Percentiles rank a stretch among this genome's conserved stretches.
These are phyloP conservation scores for Plasmodium inui DNA, from an alignment of 169 alveolate genomes.

Conservation along the genomic window DNA sequence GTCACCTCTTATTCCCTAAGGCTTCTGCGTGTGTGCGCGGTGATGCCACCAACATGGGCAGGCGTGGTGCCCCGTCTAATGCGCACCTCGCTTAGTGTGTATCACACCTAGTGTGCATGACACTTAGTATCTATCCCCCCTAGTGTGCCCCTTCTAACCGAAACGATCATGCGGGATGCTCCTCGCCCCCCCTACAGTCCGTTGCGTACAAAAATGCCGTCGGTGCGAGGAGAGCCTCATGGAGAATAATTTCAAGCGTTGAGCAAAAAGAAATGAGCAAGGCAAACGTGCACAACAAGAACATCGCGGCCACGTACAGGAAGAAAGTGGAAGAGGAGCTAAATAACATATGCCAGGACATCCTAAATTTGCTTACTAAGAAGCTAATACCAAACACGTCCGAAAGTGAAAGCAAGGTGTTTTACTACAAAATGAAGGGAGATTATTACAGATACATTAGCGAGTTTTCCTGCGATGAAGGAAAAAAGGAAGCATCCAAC, in stretches of 20 bases:
- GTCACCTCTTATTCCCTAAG: background rate
- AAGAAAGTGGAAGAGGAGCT: constrained; percentile 96
- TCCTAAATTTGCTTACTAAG: constrained; percentile 91
- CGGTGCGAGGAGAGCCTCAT: constrained; percentile 98
- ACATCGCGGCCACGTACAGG: constrained; percentile 94
- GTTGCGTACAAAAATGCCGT: constrained; percentile 99
- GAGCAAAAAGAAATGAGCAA: constrained; percentile 97
- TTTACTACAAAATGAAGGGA: constrained; percentile 99
- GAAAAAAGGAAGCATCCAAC: constrained; percentile 95
- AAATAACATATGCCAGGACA: constrained; percentile 93
- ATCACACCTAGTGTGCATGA: background rate
- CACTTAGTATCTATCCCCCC: no score
- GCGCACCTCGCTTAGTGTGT: no score
- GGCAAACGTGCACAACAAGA: constrained; percentile 91
- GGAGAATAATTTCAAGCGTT: constrained; percentile 97
- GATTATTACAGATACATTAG: constrained; percentile 98
- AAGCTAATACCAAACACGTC: constrained; percentile 93
- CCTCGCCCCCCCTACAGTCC: constrained; percentile 83
- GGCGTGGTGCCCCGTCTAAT: background rate
- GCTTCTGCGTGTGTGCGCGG: background rate
- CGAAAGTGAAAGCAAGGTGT: constrained; percentile 94
- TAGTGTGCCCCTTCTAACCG: no score
- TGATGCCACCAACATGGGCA: no score
- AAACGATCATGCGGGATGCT: background rate
- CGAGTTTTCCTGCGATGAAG: constrained; percentile 97